A percentile compares a stretch with the other conserved stretches of the same genome.
Conservation (phyloP, 169 alveolate genomes). For the Eimeria acervulina region DNA sequence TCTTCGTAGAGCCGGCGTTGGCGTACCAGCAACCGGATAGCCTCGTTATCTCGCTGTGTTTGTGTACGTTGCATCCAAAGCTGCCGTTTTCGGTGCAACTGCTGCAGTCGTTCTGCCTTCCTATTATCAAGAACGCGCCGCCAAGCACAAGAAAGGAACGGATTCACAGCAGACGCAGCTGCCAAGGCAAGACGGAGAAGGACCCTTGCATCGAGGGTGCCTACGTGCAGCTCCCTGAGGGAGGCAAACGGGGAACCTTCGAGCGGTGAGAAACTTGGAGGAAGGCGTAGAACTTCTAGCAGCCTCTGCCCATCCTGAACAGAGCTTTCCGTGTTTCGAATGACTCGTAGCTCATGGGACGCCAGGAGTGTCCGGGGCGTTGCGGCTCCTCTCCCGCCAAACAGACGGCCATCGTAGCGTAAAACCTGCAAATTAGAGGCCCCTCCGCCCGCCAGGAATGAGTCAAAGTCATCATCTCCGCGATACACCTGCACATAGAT, state of each 20-base stretch:
- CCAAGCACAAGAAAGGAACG: conserved; percentile 65
- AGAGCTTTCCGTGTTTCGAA: background rate
- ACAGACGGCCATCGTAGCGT: conserved; percentile 74
- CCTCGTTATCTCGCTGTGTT: conserved; percentile 51
- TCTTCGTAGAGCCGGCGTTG: conserved; percentile 72
- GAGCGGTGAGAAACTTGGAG: conserved; percentile 27
- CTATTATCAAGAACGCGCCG: conserved; percentile 36
- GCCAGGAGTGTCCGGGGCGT: conserved; percentile 67
- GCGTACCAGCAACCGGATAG: conserved; percentile 27
- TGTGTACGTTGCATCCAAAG: conserved; percentile 66
- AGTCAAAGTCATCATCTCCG: conserved; percentile 72
- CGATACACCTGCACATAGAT: conserved; percentile 63
- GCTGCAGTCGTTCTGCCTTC: conserved; percentile 59
- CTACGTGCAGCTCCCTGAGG: conserved; percentile 58
- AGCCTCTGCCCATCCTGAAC: background rate
- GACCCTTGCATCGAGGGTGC: conserved; percentile 71
- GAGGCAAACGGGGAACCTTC: conserved; percentile 59
- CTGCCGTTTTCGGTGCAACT: conserved; percentile 33
- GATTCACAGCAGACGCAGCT: conserved; percentile 64
- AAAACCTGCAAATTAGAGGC: conserved; percentile 54
- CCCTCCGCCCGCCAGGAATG: conserved; percentile 67
- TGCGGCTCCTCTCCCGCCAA: conserved; percentile 69
- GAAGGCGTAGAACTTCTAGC: conserved; percentile 24
- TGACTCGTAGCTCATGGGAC: conserved; percentile 8
- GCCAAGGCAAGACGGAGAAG: conserved; percentile 67